Conservation (phyloP, 2,329 filamentous ascomycete species). For the Furcasterigmium furcatum region DNA sequence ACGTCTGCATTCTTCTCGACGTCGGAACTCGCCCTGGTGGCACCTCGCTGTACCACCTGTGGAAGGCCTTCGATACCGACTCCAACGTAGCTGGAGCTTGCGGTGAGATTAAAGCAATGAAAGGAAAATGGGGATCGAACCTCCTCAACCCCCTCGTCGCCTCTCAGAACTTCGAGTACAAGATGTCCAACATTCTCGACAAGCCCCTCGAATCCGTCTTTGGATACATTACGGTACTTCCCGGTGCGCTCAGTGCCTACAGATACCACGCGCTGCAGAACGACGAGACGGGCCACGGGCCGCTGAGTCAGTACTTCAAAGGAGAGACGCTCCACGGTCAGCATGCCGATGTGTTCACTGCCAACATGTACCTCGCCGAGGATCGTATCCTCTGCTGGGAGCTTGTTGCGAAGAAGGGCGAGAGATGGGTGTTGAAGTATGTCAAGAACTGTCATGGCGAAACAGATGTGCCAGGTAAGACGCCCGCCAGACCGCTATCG, state of each 20-base stretch:
- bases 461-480: conserved; percentile 91
- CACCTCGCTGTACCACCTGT: conserved; percentile 93
- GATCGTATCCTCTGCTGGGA: conserved; percentile 98
- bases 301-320: conserved; percentile 98
- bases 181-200: conserved; percentile 98
- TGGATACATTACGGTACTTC: conserved; percentile 95
- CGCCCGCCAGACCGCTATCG: neutral
- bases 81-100: conserved; percentile 96
- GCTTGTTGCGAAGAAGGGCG: conserved; percentile 88
- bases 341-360: conserved; percentile 94
- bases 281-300: conserved; percentile 91
- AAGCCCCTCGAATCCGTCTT: conserved; percentile 97
- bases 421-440: conserved; percentile 97
- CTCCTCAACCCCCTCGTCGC: conserved; percentile 92
- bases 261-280: conserved; percentile 95
- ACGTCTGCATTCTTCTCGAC: conserved; percentile 94
- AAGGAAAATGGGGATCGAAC: conserved; percentile 78
- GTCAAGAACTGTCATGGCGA: conserved; percentile 96
- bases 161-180: conserved; percentile 99
- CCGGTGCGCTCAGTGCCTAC: conserved; percentile 92
- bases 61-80: conserved; percentile 98
- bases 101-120: conserved; percentile 96
- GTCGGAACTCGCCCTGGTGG: conserved; percentile 89
- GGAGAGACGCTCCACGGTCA: conserved; percentile 95
- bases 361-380: conserved; percentile 98